Base-by-base conservation (phyloP, 169 alveolate genomes). In the Plasmodium gallinaceum region DNA sequence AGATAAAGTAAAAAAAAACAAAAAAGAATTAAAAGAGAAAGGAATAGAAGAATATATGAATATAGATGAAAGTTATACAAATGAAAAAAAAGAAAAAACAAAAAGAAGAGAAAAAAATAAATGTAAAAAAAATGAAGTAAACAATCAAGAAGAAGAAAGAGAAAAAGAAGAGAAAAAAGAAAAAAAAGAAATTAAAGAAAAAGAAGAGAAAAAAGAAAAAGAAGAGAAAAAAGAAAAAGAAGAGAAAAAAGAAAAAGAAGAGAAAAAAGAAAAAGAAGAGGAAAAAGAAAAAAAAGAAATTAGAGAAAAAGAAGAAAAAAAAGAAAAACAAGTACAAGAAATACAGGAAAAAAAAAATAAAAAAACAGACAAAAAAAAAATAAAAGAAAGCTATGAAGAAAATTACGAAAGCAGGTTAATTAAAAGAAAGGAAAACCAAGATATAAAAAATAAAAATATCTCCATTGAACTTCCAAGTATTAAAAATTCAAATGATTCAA, bases 141-240 rank as follows among this genome's bases (percentile, higher is more conserved):
- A 39, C 43, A 7, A 46, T 37, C 45, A 3, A 37, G 22, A 65
- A 32, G 14, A 46, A 52, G 61, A 3, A 37, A 20, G 48, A 32
- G 51, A 65, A 75, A 75, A 26, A n/a, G 43, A 51, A 74, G 43
- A 66, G 37, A 52, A 74, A 39, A 32, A 24, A 42, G 65, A 43
- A 51, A 64, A 74, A 10, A 51, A 58, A 24, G 20, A 43, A 52
- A 60, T 22, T 60, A 42, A 66, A 7, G 32, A 70, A 4, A 64
- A 16, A 43, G n/a, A 45, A 51, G 42, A 2, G 10, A 42, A 64
- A 42, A 51, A 64, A 60, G 42, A 26, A n/a, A 39, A 51, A 24
- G 32, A 68, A 37, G n/a, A 68, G 54, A 48, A 22, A 32, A 0
- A 42, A 4, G 75, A 42, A 24, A 22, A 32, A 14, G 5, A n/a